These are phyloP conservation scores for Globisporangium carolinianum DNA, from an alignment of 352 stramenopile species.

Conservation along the genomic window DNA sequence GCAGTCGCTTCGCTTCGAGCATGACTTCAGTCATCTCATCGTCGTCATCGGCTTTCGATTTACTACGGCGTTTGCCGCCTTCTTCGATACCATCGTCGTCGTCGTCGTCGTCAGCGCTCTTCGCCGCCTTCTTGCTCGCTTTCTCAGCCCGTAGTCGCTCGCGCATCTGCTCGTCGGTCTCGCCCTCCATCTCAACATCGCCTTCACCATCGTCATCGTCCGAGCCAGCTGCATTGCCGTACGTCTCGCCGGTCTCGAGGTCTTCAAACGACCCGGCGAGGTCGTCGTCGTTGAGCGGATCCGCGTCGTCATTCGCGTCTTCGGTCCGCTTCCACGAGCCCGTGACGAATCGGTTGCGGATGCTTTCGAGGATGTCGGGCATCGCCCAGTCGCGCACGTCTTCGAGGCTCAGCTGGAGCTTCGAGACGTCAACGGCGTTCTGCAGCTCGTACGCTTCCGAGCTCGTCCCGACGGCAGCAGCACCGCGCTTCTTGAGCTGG, in stretches of 20 bases:
- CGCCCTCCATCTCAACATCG: constrained; percentile 34
- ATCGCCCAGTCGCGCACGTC: constrained; percentile 77
- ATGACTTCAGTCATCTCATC: constrained; percentile 86
- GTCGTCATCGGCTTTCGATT: constrained; percentile 36
- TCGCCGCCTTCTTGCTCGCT: constrained; percentile 82
- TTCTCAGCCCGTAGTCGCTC: constrained; percentile 87
- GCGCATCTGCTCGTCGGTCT: constrained; percentile 78
- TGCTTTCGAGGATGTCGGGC: constrained; percentile 63
- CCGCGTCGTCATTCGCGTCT: constrained; percentile 26
- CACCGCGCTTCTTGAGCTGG: constrained; percentile 56
- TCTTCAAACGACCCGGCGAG: constrained; percentile 97
- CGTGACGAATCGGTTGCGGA: constrained; percentile 94
- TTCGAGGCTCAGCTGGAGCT: constrained; percentile 60
- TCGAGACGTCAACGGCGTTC: constrained; percentile 75
- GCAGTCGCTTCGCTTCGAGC: constrained; percentile 72
- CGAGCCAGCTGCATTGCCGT: constrained; percentile 24
- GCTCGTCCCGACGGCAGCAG: constrained; percentile 15
- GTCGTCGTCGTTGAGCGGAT: constrained; percentile 78
- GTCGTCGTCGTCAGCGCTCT: constrained; percentile 55
- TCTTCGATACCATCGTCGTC: constrained; percentile 19
- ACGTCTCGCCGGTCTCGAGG: constrained; percentile 90
- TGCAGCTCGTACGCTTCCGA: constrained; percentile 53
- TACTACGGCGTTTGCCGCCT: constrained; percentile 14
- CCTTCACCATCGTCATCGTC: constrained; percentile 19
- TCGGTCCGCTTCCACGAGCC: constrained; percentile 89